These are phyloP conservation scores for Colletotrichum sp. DNA, from an alignment of 2,329 filamentous ascomycete genomes.

Conservation along the genomic window DNA sequence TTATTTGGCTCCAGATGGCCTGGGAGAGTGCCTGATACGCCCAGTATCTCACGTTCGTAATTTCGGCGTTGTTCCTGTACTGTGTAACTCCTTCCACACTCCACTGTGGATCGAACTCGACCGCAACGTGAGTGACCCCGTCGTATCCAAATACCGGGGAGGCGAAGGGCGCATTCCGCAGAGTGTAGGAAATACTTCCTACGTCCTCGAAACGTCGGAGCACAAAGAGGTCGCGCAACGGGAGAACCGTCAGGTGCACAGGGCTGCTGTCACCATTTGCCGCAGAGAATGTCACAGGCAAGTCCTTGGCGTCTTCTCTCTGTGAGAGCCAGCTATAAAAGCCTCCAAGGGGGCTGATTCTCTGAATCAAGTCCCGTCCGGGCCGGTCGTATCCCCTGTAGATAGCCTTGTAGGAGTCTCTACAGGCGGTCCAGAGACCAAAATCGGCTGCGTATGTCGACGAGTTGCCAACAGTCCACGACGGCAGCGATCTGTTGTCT, in stretches of 20 bases:
- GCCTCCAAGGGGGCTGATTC: fast-evolving
- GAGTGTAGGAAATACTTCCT: fast-evolving
- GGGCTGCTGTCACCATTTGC: not conserved
- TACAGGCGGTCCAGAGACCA: not conserved
- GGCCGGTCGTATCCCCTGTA: not conserved
- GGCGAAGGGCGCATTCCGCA: not conserved
- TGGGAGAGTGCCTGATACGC: fast-evolving
- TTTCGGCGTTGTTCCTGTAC: not conserved
- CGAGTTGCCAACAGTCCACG: fast-evolving
- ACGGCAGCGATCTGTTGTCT: not conserved
- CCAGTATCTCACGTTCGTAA: fast-evolving
- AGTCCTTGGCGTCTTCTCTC: not conserved
- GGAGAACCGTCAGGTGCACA: not conserved
- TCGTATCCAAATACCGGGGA: fast-evolving
- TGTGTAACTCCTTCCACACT: not conserved
- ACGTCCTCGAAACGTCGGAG: not conserved
- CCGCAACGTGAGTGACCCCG: not conserved
- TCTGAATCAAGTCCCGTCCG: fast-evolving
- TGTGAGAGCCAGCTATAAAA: fast-evolving
- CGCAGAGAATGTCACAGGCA: not conserved
- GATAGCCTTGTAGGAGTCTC: not conserved
- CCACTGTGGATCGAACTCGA: not conserved
- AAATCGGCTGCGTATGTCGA: not conserved
- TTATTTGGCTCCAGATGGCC: not conserved
- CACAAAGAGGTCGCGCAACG: not conserved